A percentile compares a stretch with the other conserved stretches of the same genome.
phyloP scores from a whole-genome alignment of 305 asterid species.

The Fraxinus sp. region DNA sequence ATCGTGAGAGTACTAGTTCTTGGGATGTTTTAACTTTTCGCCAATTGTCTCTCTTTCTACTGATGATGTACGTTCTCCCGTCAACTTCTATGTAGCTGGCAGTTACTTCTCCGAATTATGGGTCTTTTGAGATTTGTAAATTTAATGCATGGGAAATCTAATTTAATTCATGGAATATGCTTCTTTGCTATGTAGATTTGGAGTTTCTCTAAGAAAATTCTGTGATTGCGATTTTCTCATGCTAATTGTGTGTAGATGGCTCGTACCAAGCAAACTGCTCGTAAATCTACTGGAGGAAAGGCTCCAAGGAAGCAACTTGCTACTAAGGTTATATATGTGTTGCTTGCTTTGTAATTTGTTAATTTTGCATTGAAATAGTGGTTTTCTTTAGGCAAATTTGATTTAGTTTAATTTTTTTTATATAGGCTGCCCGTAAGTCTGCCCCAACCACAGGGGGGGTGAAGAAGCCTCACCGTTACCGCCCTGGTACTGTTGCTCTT shows the following conservation, averaged over 20 bases:
- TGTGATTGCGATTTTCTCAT: background rate
- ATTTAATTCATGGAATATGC: background rate
- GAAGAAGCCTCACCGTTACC: slow-evolving; percentile 92
- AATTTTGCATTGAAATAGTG: background rate
- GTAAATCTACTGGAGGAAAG: slow-evolving; percentile 96
- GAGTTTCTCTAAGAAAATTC: background rate
- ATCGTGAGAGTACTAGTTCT: background rate
- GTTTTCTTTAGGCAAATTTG: background rate
- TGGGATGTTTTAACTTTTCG: background rate
- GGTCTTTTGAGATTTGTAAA: background rate
- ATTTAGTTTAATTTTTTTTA: background rate
- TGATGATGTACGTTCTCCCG: background rate
- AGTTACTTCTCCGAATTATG: background rate
- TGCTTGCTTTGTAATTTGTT: background rate
- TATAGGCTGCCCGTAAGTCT: slow-evolving; percentile 94
- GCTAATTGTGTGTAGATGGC: slow-evolving; percentile 56
- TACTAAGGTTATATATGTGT: slow-evolving; percentile 53
- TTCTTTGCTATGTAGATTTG: background rate
- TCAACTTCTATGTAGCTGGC: background rate
- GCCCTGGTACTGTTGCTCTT: slow-evolving; percentile 93
- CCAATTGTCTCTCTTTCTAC: background rate
- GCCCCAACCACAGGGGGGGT: slow-evolving; percentile 98
- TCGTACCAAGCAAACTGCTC: slow-evolving; percentile 99
- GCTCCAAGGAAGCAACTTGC: slow-evolving; percentile 99
- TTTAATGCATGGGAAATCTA: background rate